Evolutionary conservation across 805 yeast species (phyloP).

Genomic region (Wickerhamomyces tratensis): DNA sequence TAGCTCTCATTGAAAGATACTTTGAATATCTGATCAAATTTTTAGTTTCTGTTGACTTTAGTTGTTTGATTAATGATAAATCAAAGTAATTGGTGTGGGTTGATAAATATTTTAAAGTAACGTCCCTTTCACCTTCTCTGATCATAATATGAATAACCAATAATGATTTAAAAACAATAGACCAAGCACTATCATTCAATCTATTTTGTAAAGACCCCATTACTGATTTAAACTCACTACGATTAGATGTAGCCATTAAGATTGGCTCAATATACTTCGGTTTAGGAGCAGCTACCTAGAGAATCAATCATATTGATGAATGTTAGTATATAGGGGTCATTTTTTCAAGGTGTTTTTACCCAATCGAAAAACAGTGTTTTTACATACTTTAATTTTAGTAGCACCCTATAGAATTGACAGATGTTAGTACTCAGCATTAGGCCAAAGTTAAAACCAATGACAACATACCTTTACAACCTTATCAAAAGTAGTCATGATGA

Average conservation of each 20-base stretch:
- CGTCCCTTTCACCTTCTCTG: constrained; percentile 80
- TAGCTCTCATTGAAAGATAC: constrained; percentile 60
- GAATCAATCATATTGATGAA: not conserved
- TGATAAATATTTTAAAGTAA: constrained; percentile 53
- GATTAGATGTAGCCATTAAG: constrained; percentile 34
- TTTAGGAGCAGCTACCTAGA: constrained; percentile 90
- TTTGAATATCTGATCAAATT: constrained; percentile 57
- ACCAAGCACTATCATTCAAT: constrained; percentile 79
- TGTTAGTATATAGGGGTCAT: constrained; percentile 1
- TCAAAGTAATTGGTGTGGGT: constrained; percentile 42
- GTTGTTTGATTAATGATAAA: constrained; percentile 26
- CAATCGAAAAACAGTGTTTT: constrained; percentile 3
- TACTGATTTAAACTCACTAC: constrained; percentile 49
- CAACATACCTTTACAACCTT: constrained; percentile 56
- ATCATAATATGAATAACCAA: constrained; percentile 85
- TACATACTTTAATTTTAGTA: constrained; percentile 43
- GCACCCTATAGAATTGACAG: constrained; percentile 35
- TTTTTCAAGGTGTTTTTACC: not conserved
- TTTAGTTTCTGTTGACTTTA: constrained; percentile 35
- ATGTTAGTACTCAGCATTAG: constrained; percentile 1
- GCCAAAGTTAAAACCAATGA: not conserved
- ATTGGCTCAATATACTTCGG: constrained; percentile 94
- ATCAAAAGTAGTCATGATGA: constrained; percentile 51
- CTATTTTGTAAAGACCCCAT: constrained; percentile 55
- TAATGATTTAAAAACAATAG: constrained; percentile 78